Conservation (phyloP, 805 yeast species). For the Nakazawaea siamensis region DNA sequence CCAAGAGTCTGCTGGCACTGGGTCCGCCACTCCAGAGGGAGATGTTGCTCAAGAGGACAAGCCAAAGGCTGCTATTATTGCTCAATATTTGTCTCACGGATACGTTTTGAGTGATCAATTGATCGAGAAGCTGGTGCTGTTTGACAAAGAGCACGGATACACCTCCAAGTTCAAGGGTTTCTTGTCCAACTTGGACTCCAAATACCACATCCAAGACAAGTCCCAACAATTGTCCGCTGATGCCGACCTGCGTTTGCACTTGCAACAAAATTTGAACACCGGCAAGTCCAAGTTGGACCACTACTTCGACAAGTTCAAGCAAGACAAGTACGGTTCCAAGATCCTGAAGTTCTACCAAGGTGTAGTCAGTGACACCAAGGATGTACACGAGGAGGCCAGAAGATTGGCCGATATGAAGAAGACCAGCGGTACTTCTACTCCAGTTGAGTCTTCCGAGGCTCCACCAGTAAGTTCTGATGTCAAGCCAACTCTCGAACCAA, state of each 20-base stretch:
- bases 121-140: conserved; percentile 49
- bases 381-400: conserved; percentile 68
- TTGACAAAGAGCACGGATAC: conserved; percentile 60
- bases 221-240: conserved; percentile 23
- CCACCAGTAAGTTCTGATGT: not conserved
- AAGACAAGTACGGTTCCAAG: conserved; percentile 45
- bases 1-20: conserved; percentile 11
- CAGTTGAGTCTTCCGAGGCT: not conserved
- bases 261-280: conserved; percentile 30
- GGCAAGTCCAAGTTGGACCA: conserved; percentile 29
- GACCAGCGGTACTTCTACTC: conserved; percentile 10
- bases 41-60: conserved; percentile 69
- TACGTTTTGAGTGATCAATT: conserved; percentile 57
- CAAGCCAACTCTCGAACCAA: conserved; percentile 4
- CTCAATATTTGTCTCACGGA: conserved; percentile 71
- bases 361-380: conserved; percentile 46
- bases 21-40: conserved; percentile 4
- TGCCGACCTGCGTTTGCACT: conserved; percentile 31
- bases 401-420: conserved; percentile 58
- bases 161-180: conserved; percentile 49
- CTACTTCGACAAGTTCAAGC: conserved; percentile 38
- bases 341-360: conserved; percentile 53
- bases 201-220: conserved; percentile 53
- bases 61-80: conserved; percentile 68
- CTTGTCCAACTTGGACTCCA: conserved; percentile 44